Evolutionary conservation across 2,329 filamentous ascomycete genomes (phyloP).

Genomic region (Xenoacremonium recifei): DNA sequence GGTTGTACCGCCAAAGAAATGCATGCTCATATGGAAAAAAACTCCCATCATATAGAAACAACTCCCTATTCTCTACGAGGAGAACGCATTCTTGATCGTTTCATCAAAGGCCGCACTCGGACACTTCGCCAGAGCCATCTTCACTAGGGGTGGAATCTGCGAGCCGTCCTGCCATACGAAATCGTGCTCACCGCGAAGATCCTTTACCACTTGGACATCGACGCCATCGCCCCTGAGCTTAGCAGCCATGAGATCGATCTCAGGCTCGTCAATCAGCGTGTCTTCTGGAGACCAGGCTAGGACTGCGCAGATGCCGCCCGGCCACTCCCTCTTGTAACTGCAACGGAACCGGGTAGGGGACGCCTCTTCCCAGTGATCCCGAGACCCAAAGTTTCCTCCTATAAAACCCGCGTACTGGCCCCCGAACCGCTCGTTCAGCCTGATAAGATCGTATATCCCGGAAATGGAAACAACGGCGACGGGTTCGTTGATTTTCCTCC

Average conservation of each 20-base stretch:
- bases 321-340: conserved; percentile 41
- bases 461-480: conserved; percentile 58
- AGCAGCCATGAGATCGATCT: conserved; percentile 56
- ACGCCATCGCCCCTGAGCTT: conserved; percentile 42
- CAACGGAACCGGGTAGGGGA: conserved; percentile 51
- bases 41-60: too few species aligned
- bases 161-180: conserved; percentile 60
- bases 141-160: conserved; percentile 51
- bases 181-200: conserved; percentile 60
- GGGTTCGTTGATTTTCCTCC: conserved; percentile 38
- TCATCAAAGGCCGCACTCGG: too few species aligned
- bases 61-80: too few species aligned
- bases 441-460: conserved; percentile 65
- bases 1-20: too few species aligned
- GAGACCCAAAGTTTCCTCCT: conserved; percentile 56
- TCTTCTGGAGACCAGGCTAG: conserved; percentile 48
- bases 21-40: too few species aligned
- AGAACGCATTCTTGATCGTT: too few species aligned
- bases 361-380: conserved; percentile 48
- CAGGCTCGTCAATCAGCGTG: conserved; percentile 52
- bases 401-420: conserved; percentile 58
- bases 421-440: conserved; percentile 46
- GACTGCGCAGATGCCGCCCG: conserved; percentile 31
- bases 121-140: conserved; percentile 25
- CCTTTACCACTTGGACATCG: conserved; percentile 29